Evolutionary conservation across 176 grass and related monocot genomes (phyloP), one percentile per base, ranked within the genome.

Genomic region (Avena atlantica): DNA sequence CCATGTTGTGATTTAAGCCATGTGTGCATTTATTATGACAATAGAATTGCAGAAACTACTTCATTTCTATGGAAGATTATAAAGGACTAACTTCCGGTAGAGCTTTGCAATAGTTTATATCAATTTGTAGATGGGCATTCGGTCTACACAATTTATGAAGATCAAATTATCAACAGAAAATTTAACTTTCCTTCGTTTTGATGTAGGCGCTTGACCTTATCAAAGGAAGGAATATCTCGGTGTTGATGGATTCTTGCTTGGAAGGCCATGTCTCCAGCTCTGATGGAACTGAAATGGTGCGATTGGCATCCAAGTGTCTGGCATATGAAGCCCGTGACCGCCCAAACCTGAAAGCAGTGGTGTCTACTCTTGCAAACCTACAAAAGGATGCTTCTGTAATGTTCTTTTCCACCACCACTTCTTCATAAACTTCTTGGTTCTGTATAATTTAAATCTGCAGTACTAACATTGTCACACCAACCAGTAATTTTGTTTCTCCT

Each of bases 231-330:
- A 98, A 91, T 63, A 86, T 91, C 73, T 74, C 83, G 24, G 88
- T 84, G 65, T 61, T 98, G 81, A 95, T 93, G 89, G 96, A 98
- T 78, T 98, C 93, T 64, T 95, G 96, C 90, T 91, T 98, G 80
- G 93, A 98, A 78, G 96, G 90, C 59, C 93, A 95, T 78, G 91
- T 98, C 57, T 93, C 93, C 59, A 85, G 80, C 67, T 89, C 91
- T 20, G 91, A 95, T 93, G 96, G 93, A 75, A 91, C 83, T 50
- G 91, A 98, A 11, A 81, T 98, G 83, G 89, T 93, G 44, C 80
- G 90, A 75, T 81, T 98, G 78, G 90, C 90, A 84, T 98, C 93
- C 50, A 83, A 88, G 49, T 95, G 91, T 78, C 88, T 98, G 86
- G 91, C 95, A 69, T 95, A 92, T 90, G 96, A 95, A 89, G 88